A percentile compares a stretch with the other conserved stretches of the same genome.
Evolutionary conservation across 164 flowering plant genomes (phyloP).

Genomic region (Liquidambar formosana): DNA sequence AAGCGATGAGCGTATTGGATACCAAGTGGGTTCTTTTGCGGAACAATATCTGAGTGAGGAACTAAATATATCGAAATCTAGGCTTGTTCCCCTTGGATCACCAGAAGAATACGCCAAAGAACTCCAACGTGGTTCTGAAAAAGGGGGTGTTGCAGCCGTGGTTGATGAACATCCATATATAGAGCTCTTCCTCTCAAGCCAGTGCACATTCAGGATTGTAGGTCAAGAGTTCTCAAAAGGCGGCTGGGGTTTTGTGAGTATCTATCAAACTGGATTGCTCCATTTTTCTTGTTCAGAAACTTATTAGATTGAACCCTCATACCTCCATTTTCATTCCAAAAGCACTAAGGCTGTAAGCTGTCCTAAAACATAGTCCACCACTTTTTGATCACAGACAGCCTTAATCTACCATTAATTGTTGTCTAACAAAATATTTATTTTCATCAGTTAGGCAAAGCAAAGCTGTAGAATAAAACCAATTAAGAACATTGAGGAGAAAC

Average conservation of each 20-base stretch:
- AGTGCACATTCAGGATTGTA: slow-evolving; percentile 49
- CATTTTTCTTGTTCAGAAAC: not conserved
- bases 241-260: slow-evolving; percentile 73
- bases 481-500: too few species aligned
- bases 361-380: not conserved
- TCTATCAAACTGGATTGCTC: not conserved
- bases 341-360: not conserved
- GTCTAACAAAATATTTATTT: too few species aligned
- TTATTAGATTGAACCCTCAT: too few species aligned
- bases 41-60: slow-evolving; percentile 51
- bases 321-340: not conserved
- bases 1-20: slow-evolving; percentile 46
- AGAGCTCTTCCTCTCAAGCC: slow-evolving; percentile 51
- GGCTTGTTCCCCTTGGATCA: slow-evolving; percentile 49
- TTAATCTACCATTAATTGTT: too few species aligned
- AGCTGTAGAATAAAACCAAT: too few species aligned
- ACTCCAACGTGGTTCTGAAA: slow-evolving; percentile 42
- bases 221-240: slow-evolving; percentile 64
- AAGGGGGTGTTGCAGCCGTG: slow-evolving; percentile 57
- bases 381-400: too few species aligned
- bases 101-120: slow-evolving; percentile 51
- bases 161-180: slow-evolving; percentile 61
- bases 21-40: slow-evolving; percentile 63
- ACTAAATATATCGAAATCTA: slow-evolving; percentile 42
- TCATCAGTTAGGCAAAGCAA: too few species aligned